Conservation (phyloP, 768 basidiomycete genomes). For the Infundibulicybe gibba region DNA sequence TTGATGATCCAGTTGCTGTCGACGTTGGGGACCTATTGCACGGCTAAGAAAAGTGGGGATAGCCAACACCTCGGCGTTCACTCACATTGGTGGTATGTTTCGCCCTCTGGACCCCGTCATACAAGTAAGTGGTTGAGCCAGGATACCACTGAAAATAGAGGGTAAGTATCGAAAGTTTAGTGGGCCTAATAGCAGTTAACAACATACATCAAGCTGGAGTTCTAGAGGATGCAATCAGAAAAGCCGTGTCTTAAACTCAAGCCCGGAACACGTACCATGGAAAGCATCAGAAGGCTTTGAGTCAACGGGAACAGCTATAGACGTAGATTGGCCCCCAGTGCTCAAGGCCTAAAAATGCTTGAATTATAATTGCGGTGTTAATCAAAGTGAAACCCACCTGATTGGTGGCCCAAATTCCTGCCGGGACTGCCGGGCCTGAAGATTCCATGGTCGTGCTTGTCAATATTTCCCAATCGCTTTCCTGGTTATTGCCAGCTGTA, state of each 20-base stretch:
- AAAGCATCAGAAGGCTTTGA: constrained; percentile 28
- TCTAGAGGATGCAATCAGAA: constrained; percentile 12
- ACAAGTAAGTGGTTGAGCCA: constrained; percentile 26
- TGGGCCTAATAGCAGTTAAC: background rate
- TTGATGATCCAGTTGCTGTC: constrained; percentile 30
- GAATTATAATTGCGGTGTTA: too few species aligned
- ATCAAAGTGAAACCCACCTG: constrained; percentile 13
- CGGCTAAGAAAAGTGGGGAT: too few species aligned
- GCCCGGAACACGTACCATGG: constrained; percentile 21
- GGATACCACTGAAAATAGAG: constrained; percentile 21
- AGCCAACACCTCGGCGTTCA: background rate
- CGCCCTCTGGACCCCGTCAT: constrained; percentile 26
- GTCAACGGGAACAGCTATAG: constrained; percentile 20
- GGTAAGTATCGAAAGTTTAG: background rate
- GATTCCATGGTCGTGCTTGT: constrained; percentile 23
- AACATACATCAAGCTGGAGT: constrained; percentile 29
- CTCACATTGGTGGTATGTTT: constrained; percentile 25
- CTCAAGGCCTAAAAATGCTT: constrained; percentile 16
- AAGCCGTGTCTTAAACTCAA: background rate
- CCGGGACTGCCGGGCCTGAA: constrained; percentile 20
- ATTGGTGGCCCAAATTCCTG: constrained; percentile 34
- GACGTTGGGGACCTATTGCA: constrained; percentile 18
- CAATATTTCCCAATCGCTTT: constrained; percentile 30
- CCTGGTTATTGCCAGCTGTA: constrained; percentile 26
- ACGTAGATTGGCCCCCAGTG: constrained; percentile 5